These are phyloP conservation scores for Ogataea paraovalis DNA, from an alignment of 805 yeast genomes.

Conservation along the genomic window DNA sequence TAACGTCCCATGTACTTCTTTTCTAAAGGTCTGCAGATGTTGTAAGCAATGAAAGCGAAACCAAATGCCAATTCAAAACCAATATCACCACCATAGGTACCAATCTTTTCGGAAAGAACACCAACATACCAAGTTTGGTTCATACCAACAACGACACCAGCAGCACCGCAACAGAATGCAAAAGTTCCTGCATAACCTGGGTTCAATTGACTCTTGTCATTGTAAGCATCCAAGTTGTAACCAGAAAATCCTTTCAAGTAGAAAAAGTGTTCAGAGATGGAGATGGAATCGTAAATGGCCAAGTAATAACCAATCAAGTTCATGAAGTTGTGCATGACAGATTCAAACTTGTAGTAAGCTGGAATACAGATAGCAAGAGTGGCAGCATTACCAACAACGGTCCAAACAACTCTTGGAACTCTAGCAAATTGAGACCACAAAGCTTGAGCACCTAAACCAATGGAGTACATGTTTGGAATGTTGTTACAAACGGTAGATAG, in stretches of 20 bases:
- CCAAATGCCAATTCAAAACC: conserved; percentile 76
- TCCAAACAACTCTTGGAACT: conserved; percentile 84
- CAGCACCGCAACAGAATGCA: conserved; percentile 79
- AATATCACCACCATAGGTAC: conserved; percentile 73
- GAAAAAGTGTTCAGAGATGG: conserved; percentile 78
- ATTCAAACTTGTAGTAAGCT: conserved; percentile 69
- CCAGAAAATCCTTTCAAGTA: conserved; percentile 60
- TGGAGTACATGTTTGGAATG: conserved; percentile 91
- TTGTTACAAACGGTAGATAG: conserved; percentile 87
- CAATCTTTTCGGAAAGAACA: conserved; percentile 57
- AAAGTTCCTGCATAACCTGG: conserved; percentile 73
- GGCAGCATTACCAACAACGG: conserved; percentile 66
- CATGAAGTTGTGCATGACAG: conserved; percentile 84
- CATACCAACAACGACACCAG: conserved; percentile 88
- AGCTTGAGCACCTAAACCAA: conserved; percentile 83
- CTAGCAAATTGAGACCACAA: conserved; percentile 69
- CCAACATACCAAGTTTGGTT: conserved; percentile 81
- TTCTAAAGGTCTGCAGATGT: conserved; percentile 59
- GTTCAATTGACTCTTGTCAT: conserved; percentile 57
- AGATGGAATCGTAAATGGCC: conserved; percentile 75
- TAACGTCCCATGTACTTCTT: conserved; percentile 55
- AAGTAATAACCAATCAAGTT: conserved; percentile 87
- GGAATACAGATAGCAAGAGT: conserved; percentile 88
- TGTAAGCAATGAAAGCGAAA: conserved; percentile 62
- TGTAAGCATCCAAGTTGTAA: conserved; percentile 62